phyloP scores from a whole-genome alignment of 2,329 filamentous ascomycete species.

The Chlorencoelia australis region DNA sequence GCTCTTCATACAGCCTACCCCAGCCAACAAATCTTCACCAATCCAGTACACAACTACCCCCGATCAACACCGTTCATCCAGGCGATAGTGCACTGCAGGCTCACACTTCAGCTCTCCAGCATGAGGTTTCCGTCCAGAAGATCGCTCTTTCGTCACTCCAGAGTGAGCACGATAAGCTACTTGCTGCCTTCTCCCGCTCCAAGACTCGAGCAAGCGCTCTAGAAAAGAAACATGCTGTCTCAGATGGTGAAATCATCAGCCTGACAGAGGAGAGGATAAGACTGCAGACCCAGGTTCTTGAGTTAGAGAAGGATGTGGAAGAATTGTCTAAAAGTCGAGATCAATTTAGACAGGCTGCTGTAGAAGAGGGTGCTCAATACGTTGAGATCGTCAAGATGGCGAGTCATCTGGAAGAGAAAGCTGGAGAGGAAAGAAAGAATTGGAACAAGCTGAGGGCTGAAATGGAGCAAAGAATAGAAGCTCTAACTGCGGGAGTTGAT shows the following conservation, averaged over 20 bases:
- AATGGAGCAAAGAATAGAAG: constrained; percentile 22
- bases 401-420: constrained; percentile 22
- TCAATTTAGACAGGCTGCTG: constrained; percentile 28
- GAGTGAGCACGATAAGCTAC: constrained; percentile 41
- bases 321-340: constrained; percentile 39
- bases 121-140: constrained; percentile 43
- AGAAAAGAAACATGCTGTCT: constrained; percentile 40
- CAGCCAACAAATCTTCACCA: constrained; percentile 15
- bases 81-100: constrained; percentile 22
- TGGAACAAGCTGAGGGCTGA: constrained; percentile 21
- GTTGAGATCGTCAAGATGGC: constrained; percentile 27
- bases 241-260: constrained; percentile 40
- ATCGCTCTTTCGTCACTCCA: constrained; percentile 42
- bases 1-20: constrained; percentile 16
- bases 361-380: constrained; percentile 26
- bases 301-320: constrained; percentile 38
- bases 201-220: constrained; percentile 38
- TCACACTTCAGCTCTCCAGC: constrained; percentile 34
- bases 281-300: constrained; percentile 35
- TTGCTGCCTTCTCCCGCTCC: constrained; percentile 41
- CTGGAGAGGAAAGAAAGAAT: constrained; percentile 20
- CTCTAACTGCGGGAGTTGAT: constrained; percentile 9
- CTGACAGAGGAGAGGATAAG: constrained; percentile 40
- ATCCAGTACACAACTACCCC: constrained; percentile 14
- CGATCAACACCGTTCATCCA: constrained; percentile 15